Base-by-base conservation (phyloP, 1,284 basidiomycete genomes). In the Laetiporus sulphureus region DNA sequence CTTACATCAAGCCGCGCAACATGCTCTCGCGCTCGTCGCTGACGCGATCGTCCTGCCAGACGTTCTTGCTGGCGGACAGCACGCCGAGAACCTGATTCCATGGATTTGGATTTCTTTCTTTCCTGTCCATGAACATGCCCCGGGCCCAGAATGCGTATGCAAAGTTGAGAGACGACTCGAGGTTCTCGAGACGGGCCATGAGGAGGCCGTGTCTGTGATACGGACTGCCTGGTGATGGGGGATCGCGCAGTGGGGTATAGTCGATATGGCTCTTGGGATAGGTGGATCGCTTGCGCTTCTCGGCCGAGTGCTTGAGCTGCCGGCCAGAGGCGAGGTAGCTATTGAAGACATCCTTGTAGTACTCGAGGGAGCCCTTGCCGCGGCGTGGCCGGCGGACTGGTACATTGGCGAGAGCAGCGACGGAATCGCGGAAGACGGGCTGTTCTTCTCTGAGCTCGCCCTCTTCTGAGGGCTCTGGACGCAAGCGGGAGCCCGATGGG, bases 1-100 rank as follows among this genome's bases (percentile, higher is more conserved):
- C 83, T 70, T 73, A 85, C 83, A 87, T 82, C 62, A 87, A 69
- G 47, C 83, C 83, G 50, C 81, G 59, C 41, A 87, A 79, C 30
- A 80, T 80, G 63, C 75, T 78, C 65, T 87, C 83, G 32, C 77
- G 73, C 53, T 85, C 82, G 46, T 75, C 75, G 43, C 71, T 69
- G 53, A 77, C 73, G n/a, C n/a, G n/a, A 52, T 80, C 77, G 40
- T 67, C 61, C 16, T 66, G 63, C 83, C 83, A 83, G 52, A 83
- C 81, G 52, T 66, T 62, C 60, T 77, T 82, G 50, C 76, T 80
- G 75, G 76, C 80, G n/a, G 60, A 60, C 15, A 85, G 63, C 51
- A 81, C 83, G 1, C 69, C 73, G 44, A 73, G 69, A 50, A 80
- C 77, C 13, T 76, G 82, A 10, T 62, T 53, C 83, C 83, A 87